Evolutionary conservation across 805 yeast species (phyloP), one percentile per base, ranked within the genome.

Genomic region (Ogataea saltuana): DNA sequence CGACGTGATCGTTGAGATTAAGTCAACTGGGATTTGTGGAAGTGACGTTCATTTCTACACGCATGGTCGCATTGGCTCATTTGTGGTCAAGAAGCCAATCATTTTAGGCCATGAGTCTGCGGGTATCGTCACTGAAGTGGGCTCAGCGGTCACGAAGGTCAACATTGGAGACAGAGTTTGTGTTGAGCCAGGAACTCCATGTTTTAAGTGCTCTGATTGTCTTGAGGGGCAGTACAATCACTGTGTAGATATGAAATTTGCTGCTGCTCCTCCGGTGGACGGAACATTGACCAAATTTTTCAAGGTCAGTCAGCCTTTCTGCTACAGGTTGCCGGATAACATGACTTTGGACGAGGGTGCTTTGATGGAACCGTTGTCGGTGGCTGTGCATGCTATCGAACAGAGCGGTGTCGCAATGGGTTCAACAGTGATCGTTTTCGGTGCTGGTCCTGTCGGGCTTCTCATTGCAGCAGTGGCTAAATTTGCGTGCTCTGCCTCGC

Each of bases 11-110:
- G 44, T 67, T 25, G 54, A 64, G 40, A 53, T 65, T 23, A 64
- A 60, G 3, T 76, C 68, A 56, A 78, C 84, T 54, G 86, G 86
- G 6, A 78, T 80, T 32, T 81, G 86, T 54, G 85, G 85, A 20
- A 70, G 81, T 1, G 85, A 80, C 56, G 61, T 80, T 29, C 82
- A 78, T 51, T 80, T 82, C 58, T 80, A 44, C 25, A 44, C 43
- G 4, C 46, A 43, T 31, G 46, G 46, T 11, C 43, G 33, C 16
- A 43, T 43, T 19, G 46, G 46, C 11, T 42, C 32, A 21, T 43
- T 43, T 22, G 25, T 43, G 4, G 46, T 43, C 26, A 32, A 23
- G 10, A 43, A 38, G 20, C 46, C 46, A 2, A 37, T 42, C 10
- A 42, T 42, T 16, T 20, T 61, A 64, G 85, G 65, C 12, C 65